Conservation (phyloP, 495 filamentous ascomycete species). For the Acidiella bohemica region DNA sequence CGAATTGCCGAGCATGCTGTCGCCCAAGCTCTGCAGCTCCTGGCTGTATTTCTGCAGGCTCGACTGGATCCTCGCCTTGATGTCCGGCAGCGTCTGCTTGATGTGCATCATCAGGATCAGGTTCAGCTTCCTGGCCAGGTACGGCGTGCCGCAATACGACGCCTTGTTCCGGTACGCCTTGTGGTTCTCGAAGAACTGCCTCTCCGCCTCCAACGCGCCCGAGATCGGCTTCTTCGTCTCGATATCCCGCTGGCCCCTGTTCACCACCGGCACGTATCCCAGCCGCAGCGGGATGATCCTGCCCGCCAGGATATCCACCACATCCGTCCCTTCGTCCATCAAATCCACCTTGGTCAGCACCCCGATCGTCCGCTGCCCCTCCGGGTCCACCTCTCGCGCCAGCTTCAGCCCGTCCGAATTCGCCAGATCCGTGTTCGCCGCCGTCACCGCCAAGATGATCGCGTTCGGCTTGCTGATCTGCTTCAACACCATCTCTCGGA, state of each 20-base stretch:
- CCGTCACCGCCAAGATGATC: slow-evolving; percentile 92
- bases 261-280: slow-evolving; percentile 97
- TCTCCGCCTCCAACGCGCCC: slow-evolving; percentile 87
- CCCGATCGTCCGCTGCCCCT: slow-evolving; percentile 96
- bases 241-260: slow-evolving; percentile 97
- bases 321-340: slow-evolving; percentile 99
- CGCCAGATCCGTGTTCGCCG: slow-evolving; percentile 92
- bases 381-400: slow-evolving; percentile 92
- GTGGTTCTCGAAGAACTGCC: slow-evolving; percentile 96
- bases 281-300: slow-evolving; percentile 91
- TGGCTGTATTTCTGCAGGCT: slow-evolving; percentile 83
- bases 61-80: slow-evolving; percentile 85
- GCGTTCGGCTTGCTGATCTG: slow-evolving; percentile 97
- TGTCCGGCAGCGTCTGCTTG: slow-evolving; percentile 97
- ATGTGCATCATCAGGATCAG: slow-evolving; percentile 99
- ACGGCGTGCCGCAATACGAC: slow-evolving; percentile 95
- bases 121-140: slow-evolving; percentile 91
- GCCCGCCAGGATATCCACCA: slow-evolving; percentile 97
- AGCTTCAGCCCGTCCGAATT: slow-evolving; percentile 97
- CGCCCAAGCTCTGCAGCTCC: slow-evolving; percentile 72
- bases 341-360: slow-evolving; percentile 98
- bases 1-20: slow-evolving; percentile 92
- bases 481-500: slow-evolving; percentile 96
- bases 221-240: slow-evolving; percentile 91
- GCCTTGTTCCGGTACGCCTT: slow-evolving; percentile 98